These are phyloP conservation scores for Rhytidiadelphus loreus DNA, from an alignment of 225 moss, liverwort and hornwort species.

Conservation along the genomic window DNA sequence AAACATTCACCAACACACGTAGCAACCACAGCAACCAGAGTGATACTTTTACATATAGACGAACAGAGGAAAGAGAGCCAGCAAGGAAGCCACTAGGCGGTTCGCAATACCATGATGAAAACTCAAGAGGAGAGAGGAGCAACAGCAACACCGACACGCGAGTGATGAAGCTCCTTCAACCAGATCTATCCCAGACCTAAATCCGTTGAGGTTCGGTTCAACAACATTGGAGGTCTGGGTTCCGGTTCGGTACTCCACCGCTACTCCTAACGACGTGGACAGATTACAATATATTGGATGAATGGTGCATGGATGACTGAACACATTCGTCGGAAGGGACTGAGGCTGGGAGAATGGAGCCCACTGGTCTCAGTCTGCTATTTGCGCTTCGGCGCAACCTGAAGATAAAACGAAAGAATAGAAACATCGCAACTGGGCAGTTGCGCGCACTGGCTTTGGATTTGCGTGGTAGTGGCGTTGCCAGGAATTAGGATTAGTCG, in stretches of 20 bases:
- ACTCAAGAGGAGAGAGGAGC: neutral
- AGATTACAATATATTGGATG: neutral
- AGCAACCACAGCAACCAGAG: neutral
- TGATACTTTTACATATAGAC: neutral
- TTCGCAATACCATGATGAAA: constrained; percentile 7
- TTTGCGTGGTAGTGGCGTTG: neutral
- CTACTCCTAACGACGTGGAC: no score
- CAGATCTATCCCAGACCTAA: constrained; percentile 10
- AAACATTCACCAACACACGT: no score
- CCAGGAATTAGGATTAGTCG: neutral
- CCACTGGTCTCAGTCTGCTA: neutral
- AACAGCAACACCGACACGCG: neutral
- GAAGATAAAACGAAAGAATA: neutral
- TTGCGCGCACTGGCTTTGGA: neutral
- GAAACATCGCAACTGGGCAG: neutral
- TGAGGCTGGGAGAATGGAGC: neutral
- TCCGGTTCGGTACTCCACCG: no score
- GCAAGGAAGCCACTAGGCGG: neutral
- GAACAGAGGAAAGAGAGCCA: neutral
- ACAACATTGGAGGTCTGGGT: neutral
- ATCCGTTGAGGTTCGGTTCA: accelerated
- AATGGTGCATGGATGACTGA: neutral
- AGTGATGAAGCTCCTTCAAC: neutral
- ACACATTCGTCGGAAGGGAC: neutral
- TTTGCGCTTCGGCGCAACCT: neutral